Conservation (phyloP, 805 yeast genomes). For the Yarrowia divulgata region DNA sequence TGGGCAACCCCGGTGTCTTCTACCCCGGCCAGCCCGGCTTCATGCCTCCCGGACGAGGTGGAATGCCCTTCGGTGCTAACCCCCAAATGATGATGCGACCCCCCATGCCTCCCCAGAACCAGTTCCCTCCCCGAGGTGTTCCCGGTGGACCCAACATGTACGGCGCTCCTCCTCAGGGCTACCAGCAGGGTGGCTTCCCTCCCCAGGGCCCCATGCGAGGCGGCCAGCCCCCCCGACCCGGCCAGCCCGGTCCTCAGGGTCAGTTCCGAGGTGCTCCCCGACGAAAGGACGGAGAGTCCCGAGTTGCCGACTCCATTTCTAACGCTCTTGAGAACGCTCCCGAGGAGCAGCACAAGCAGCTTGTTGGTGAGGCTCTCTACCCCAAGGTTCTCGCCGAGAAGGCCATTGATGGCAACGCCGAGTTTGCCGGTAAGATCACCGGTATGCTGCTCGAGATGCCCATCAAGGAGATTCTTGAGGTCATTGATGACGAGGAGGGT, state of each 20-base stretch:
- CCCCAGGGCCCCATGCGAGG: conserved; percentile 47
- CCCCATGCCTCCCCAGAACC: conserved; percentile 52
- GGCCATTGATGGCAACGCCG: conserved; percentile 74
- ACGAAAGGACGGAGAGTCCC: conserved; percentile 42
- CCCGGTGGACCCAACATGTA: conserved; percentile 80
- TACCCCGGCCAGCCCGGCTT: conserved; percentile 76
- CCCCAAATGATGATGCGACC: conserved; percentile 52
- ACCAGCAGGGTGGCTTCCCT: conserved; percentile 53
- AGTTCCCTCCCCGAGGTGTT: conserved; percentile 64
- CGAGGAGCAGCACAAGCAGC: conserved; percentile 94
- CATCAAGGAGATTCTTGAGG: conserved; percentile 84
- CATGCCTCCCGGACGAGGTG: conserved; percentile 82
- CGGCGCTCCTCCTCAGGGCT: conserved; percentile 77
- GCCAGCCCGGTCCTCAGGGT: conserved; percentile 42
- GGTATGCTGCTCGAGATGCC: conserved; percentile 98
- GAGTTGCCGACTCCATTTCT: conserved; percentile 57
- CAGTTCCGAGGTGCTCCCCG: conserved; percentile 41
- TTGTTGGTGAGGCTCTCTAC: conserved; percentile 96
- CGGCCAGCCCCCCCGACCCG: conserved; percentile 46
- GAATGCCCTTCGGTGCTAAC: conserved; percentile 53
- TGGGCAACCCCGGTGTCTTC: conserved; percentile 78
- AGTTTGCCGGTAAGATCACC: conserved; percentile 97
- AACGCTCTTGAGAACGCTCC: conserved; percentile 71
- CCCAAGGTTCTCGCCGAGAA: conserved; percentile 88
- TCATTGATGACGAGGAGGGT: conserved; percentile 87